Evolutionary conservation across 495 filamentous ascomycete species (phyloP), one percentile per base, ranked within the genome.

Genomic region (Bryoglossum gracile): DNA sequence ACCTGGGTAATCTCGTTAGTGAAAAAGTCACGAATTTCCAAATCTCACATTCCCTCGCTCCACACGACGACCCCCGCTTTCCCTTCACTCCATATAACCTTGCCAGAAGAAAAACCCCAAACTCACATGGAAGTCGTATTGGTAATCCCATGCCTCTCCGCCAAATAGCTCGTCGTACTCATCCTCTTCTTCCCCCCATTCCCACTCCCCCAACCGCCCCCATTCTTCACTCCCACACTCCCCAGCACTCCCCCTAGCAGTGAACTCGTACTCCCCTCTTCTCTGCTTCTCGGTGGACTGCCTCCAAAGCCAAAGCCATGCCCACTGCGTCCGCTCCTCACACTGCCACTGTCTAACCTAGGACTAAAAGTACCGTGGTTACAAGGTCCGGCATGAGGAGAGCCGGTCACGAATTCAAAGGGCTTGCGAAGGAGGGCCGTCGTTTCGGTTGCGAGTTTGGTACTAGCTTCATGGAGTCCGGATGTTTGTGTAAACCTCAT

Each of bases 311-410:
- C 67, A 58, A 70, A 64, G 23, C 50, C 53, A 18, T 46, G 37
- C 35, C 35, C 50, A 25, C 56, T 60, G 22, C 61, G 61, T 26
- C 51, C 40, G 54, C 57, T 66, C 23, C 61, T 68, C n/a, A 67
- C 52, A 46, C 69, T 73, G 34, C 70, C 66, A 30, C 67, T 74
- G 43, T 66, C 66, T 2, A 78, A 68, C n/a, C 75, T 71, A 9
- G 86, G 84, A 13, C 84, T 88, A 62, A 89, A 87, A n/a, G 83
- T 84, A 48, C 87, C 87, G 65, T 90, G 85, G 51, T 79, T 75
- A 68, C 83, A 89, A 44, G 67, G 62, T 14, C 75, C 73, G 3
- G 67, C 63, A 58, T 77, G 72, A 2, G 58, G 59, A 18, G 55
- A 60, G 38, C 69, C 65, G 18, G 59, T 41, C 8, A 54, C 54